Evolutionary conservation across 1,139 yeast genomes (phyloP).

Genomic region (Taphrina communis): DNA sequence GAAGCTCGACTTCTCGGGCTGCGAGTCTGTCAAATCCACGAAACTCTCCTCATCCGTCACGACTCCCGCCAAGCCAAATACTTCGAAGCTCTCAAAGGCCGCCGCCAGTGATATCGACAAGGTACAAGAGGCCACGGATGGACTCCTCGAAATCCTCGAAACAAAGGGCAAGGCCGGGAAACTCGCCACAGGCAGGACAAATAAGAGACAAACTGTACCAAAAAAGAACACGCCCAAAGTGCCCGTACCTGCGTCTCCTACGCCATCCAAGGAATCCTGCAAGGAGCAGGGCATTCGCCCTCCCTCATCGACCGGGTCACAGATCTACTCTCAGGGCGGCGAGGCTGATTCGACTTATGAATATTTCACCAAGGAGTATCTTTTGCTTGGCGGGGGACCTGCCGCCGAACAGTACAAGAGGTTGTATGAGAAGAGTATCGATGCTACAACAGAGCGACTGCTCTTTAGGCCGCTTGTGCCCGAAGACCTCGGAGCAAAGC

Average conservation of each 20-base stretch:
- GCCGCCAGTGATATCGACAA: background rate
- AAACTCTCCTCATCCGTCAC: background rate
- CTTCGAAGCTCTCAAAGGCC: background rate
- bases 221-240: background rate
- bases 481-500: slow-evolving; percentile 53
- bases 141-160: slow-evolving; percentile 1
- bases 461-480: slow-evolving; percentile 56
- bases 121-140: slow-evolving; percentile 14
- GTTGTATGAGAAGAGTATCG: slow-evolving; percentile 54
- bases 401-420: slow-evolving; percentile 50
- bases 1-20: slow-evolving; percentile 60
- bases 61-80: background rate
- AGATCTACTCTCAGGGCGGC: slow-evolving; percentile 57
- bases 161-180: background rate
- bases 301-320: background rate
- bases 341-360: slow-evolving; percentile 94
- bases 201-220: background rate
- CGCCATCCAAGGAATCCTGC: background rate
- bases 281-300: slow-evolving; percentile 24
- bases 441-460: slow-evolving; percentile 55
- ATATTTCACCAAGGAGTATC: slow-evolving; percentile 80
- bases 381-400: slow-evolving; percentile 58
- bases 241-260: background rate
- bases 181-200: background rate
- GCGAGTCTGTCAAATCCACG: slow-evolving; percentile 48